Evolutionary conservation across 495 filamentous ascomycete genomes (phyloP), one percentile per base, ranked within the genome.

Genomic region (Xylaria grammica): DNA sequence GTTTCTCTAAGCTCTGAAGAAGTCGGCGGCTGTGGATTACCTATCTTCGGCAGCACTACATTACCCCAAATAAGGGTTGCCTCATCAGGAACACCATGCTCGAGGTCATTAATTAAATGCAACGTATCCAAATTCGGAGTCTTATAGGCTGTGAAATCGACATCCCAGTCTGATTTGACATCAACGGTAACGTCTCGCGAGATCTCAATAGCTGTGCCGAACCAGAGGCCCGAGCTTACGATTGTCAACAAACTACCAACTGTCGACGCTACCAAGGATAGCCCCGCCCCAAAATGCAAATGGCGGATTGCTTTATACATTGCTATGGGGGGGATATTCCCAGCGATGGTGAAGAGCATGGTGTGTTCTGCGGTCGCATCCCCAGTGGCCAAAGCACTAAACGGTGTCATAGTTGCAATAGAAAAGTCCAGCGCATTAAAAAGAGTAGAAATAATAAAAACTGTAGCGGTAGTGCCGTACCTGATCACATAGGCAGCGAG

Each of bases 401-500:
- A 51, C 3, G 48, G 7, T 30, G 48, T 30, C 11, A 51, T 51
- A 7, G 48, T 51, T 9, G 48, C 48, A 19, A 51, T 51, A 6
- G 48, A 11, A 30, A 51, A 51, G 7, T 51, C 48, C 10, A 51
- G 27, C 48, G 48, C 7, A 17, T 51, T 51, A 17, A 51, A 51
- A 30, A 51, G 48, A 5, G 48, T 51, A 30, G 48, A 51, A 30
- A 51, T 51, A 7, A 19, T 4, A 17, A 51, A 27, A 1, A 51
- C 15, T 7, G 27, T 19, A 9, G 48, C 48, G 30, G 27, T 51
- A 9, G 48, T 29, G 4, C 48, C 8, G 4, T 30, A 51, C 48
- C 48, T 24, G 30, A 51, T n/a, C 6, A 17, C 26, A 51, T 51
- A 51, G 7, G 48, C 48, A 51, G 27, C 48, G 27, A 51, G 27